Evolutionary conservation across 129 eudicot genomes (phyloP).

Genomic region (Artemisia tridentata): DNA sequence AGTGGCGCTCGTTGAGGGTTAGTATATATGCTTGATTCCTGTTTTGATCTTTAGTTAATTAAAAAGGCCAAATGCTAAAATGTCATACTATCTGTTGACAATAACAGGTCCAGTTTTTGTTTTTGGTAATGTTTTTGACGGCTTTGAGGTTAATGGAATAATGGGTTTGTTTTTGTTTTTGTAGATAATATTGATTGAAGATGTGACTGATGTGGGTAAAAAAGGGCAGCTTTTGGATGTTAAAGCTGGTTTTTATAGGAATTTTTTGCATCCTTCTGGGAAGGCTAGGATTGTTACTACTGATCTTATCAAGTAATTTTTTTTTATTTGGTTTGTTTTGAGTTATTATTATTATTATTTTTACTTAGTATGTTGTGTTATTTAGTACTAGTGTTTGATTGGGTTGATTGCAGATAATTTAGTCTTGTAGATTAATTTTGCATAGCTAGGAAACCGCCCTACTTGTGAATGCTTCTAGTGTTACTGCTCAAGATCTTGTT

Average conservation of each 20-base stretch:
- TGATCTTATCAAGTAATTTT: constrained; percentile 55
- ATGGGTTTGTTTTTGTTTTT: constrained; percentile 13
- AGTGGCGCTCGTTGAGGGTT: too few species aligned
- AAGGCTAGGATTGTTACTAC: constrained; percentile 84
- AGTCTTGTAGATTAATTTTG: too few species aligned
- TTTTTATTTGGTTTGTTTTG: constrained; percentile 12
- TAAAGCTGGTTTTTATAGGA: constrained; percentile 80
- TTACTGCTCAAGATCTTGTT: constrained; percentile 96
- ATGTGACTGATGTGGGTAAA: constrained; percentile 73
- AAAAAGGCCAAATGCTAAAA: too few species aligned
- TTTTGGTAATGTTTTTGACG: constrained; percentile 6
- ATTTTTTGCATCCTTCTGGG: constrained; percentile 72
- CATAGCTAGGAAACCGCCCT: too few species aligned
- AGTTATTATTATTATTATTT: not conserved
- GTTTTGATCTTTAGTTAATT: too few species aligned
- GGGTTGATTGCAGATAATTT: not conserved
- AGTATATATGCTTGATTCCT: too few species aligned
- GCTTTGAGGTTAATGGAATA: not conserved
- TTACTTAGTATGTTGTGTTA: not conserved
- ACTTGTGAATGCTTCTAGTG: constrained; percentile 40
- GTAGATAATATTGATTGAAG: constrained; percentile 85
- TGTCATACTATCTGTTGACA: too few species aligned
- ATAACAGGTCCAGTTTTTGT: too few species aligned
- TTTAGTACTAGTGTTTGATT: not conserved
- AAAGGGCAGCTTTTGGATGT: constrained; percentile 83